phyloP scores from a whole-genome alignment of 179 eudicot species.

The Nepenthes alata region DNA sequence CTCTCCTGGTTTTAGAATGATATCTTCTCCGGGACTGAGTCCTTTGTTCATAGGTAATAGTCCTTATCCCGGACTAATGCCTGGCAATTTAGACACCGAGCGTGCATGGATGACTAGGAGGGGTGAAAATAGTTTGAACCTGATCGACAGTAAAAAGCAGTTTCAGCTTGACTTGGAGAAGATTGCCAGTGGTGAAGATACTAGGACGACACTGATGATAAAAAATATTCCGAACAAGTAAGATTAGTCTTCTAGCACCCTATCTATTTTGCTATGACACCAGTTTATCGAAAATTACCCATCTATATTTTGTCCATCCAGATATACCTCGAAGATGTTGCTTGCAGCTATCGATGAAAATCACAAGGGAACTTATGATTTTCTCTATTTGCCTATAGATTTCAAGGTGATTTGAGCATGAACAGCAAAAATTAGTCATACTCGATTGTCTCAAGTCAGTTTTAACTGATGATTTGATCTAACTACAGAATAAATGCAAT shows the following conservation, averaged over 20 bases:
- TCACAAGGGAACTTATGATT: conserved; percentile 75
- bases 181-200: conserved; percentile 68
- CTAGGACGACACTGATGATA: conserved; percentile 83
- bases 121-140: conserved; percentile 35
- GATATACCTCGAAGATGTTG: conserved; percentile 94
- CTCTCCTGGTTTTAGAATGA: conserved; percentile 48
- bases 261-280: too few relatives aligned
- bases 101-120: conserved; percentile 29
- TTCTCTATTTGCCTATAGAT: conserved; percentile 87
- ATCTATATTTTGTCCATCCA: conserved; percentile 12
- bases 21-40: conserved; percentile 57
- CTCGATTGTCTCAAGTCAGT: conserved; percentile 2
- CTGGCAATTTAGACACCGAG: conserved; percentile 31
- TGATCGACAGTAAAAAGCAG: conserved; percentile 55
- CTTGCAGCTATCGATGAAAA: conserved; percentile 76
- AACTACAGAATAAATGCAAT: conserved; percentile 88
- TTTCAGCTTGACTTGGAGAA: conserved; percentile 71
- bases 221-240: conserved; percentile 93
- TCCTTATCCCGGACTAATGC: conserved; percentile 33
- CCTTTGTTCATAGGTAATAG: conserved; percentile 51
- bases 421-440: too few relatives aligned
- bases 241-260: background rate
- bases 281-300: background rate
- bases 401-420: conserved; percentile 47
- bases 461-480: conserved; percentile 5